Conservation (phyloP, 306 rosid genomes). For the Citrullus amarus region DNA sequence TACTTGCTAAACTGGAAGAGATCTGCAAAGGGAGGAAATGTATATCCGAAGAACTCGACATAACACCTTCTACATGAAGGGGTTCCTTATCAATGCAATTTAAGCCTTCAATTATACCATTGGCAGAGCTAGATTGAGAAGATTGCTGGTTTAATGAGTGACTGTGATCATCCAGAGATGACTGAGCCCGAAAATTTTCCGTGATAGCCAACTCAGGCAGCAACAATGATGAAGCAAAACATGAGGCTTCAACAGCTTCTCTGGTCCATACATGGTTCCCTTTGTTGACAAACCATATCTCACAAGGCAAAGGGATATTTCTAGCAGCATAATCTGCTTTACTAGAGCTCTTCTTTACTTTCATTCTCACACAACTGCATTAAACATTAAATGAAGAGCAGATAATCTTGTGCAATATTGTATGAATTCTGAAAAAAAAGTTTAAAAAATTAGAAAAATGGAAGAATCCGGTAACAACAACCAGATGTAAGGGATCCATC, state of each 20-base stretch:
- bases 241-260: slow-evolving; percentile 50
- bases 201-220: slow-evolving; percentile 26
- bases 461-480: not conserved
- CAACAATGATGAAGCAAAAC: slow-evolving; percentile 25
- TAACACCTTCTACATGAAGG: slow-evolving; percentile 12
- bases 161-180: slow-evolving; percentile 27
- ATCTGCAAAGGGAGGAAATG: slow-evolving; percentile 9
- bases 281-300: slow-evolving; percentile 72
- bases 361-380: slow-evolving; percentile 62
- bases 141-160: slow-evolving; percentile 20
- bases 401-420: not conserved
- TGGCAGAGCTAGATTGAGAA: slow-evolving; percentile 15
- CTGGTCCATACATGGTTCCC: slow-evolving; percentile 74
- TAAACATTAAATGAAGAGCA: slow-evolving; percentile 8
- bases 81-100: slow-evolving; percentile 24
- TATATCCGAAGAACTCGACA: not conserved
- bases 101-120: slow-evolving; percentile 16
- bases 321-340: slow-evolving; percentile 68
- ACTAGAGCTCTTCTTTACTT: slow-evolving; percentile 56
- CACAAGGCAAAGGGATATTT: slow-evolving; percentile 60
- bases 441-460: not conserved
- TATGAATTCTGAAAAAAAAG: not conserved
- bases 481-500: not conserved
- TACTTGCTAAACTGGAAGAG: slow-evolving; percentile 11
- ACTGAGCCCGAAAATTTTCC: slow-evolving; percentile 22